A percentile compares a stretch with the other conserved stretches of the same genome.
Evolutionary conservation across 306 rosid genomes (phyloP).

Genomic region (Lotus japonicus): DNA sequence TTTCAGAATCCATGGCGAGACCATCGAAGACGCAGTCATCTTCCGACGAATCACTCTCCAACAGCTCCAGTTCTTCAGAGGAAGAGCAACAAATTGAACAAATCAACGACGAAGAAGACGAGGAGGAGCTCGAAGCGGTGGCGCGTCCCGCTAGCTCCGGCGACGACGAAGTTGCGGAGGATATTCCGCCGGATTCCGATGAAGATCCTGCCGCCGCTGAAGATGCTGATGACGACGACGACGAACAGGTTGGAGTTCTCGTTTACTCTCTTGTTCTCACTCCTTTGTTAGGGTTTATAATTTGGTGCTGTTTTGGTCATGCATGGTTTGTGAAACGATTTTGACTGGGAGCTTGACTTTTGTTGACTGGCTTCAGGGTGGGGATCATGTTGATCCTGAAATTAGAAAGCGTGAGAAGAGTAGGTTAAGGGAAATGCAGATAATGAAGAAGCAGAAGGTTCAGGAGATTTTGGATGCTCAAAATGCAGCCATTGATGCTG

Average conservation of each 20-base stretch:
- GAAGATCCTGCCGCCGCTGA: constrained; percentile 20
- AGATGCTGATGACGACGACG: constrained; percentile 57
- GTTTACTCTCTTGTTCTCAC: background rate
- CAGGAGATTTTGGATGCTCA: constrained; percentile 86
- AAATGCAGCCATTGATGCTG: constrained; percentile 93
- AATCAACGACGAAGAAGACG: constrained; percentile 75
- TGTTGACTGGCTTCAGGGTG: constrained; percentile 35
- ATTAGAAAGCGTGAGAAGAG: constrained; percentile 86
- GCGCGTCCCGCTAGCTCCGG: constrained; percentile 85
- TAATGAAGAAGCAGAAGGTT: constrained; percentile 78
- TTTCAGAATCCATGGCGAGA: constrained; percentile 52
- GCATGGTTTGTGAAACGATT: background rate
- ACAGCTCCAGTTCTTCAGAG: constrained; percentile 45
- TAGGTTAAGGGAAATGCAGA: constrained; percentile 73
- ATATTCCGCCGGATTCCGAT: constrained; percentile 23
- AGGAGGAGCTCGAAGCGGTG: constrained; percentile 93
- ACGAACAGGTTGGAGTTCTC: constrained; percentile 42
- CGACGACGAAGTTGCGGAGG: constrained; percentile 46
- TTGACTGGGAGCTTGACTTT: background rate
- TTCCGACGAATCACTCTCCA: constrained; percentile 70
- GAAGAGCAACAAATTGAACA: constrained; percentile 59
- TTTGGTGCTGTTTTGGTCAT: background rate
- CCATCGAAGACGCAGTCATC: constrained; percentile 50
- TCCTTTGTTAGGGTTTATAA: constrained; percentile 18
- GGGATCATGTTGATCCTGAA: constrained; percentile 32